phyloP scores from a whole-genome alignment of 495 filamentous ascomycete genomes.

The Aspergillus haitiensis region DNA sequence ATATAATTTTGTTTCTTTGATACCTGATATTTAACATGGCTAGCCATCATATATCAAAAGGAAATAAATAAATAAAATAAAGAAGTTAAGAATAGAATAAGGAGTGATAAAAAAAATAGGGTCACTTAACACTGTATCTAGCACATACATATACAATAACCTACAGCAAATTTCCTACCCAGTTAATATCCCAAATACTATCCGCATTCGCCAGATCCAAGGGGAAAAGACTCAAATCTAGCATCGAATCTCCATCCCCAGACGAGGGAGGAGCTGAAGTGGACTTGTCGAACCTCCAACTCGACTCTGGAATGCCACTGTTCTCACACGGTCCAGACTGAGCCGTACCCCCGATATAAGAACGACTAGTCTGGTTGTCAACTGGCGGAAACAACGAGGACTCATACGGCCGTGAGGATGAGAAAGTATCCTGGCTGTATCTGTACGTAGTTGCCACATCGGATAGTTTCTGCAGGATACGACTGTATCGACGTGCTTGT shows the following conservation, averaged over 20 bases:
- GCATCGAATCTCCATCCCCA: background rate
- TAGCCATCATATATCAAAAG: no score
- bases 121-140: background rate
- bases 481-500: background rate
- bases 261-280: no score
- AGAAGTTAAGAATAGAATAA: background rate
- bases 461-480: background rate
- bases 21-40: no score
- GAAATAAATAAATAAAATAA: no score
- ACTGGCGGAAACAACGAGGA: no score
- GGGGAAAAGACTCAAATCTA: background rate
- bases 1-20: no score
- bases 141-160: background rate
- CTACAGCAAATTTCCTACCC: background rate
- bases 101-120: background rate
- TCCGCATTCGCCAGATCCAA: background rate
- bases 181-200: conserved; percentile 5
- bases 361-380: no score
- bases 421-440: background rate
- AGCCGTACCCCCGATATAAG: no score
- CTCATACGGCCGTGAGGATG: no score
- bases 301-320: no score
- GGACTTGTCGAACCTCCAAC: no score
- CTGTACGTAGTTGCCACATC: background rate
- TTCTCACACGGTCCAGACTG: no score